These are phyloP conservation scores for Rhodocollybia butyracea DNA, from an alignment of 768 basidiomycete species.

Conservation along the genomic window DNA sequence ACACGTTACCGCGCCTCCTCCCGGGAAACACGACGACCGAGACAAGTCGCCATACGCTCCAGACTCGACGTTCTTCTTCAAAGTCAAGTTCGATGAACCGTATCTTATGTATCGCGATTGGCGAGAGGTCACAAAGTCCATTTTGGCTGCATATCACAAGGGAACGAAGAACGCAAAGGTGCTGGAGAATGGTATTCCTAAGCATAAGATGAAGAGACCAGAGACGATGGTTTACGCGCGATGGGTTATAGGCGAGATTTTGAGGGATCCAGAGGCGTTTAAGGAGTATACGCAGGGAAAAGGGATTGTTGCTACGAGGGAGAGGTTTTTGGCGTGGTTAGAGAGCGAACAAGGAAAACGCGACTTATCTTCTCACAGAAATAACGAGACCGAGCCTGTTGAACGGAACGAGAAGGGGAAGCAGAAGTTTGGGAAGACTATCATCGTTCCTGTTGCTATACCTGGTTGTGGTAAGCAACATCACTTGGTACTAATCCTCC, in stretches of 20 bases:
- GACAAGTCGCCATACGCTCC: constrained; percentile 56
- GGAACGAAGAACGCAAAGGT: constrained; percentile 5
- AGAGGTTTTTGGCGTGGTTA: constrained; percentile 73
- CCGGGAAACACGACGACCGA: constrained; percentile 19
- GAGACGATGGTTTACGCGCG: constrained; percentile 79
- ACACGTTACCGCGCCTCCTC: constrained; percentile 43
- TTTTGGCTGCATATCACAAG: constrained; percentile 47
- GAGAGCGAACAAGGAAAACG: constrained; percentile 43
- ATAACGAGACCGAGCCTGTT: no score
- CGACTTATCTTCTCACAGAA: constrained; percentile 19
- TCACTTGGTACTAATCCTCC: no score
- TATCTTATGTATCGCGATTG: constrained; percentile 99
- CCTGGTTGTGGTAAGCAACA: constrained; percentile 94
- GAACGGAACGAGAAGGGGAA: constrained; percentile 15
- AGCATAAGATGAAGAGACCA: constrained; percentile 65
- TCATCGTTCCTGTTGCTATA: constrained; percentile 86
- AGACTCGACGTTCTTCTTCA: constrained; percentile 95
- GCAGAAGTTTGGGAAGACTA: constrained; percentile 57
- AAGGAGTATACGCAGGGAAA: constrained; percentile 61
- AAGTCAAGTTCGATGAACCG: constrained; percentile 98
- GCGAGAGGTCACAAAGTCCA: constrained; percentile 85
- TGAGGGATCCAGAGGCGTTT: constrained; percentile 56
- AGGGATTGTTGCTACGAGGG: constrained; percentile 83
- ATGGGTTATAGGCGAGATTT: constrained; percentile 83
- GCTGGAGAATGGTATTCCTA: constrained; percentile 41